Percentiles rank a stretch among this genome's conserved stretches.
Evolutionary conservation across 768 basidiomycete genomes (phyloP).

Genomic region (Polyporus arcularius): DNA sequence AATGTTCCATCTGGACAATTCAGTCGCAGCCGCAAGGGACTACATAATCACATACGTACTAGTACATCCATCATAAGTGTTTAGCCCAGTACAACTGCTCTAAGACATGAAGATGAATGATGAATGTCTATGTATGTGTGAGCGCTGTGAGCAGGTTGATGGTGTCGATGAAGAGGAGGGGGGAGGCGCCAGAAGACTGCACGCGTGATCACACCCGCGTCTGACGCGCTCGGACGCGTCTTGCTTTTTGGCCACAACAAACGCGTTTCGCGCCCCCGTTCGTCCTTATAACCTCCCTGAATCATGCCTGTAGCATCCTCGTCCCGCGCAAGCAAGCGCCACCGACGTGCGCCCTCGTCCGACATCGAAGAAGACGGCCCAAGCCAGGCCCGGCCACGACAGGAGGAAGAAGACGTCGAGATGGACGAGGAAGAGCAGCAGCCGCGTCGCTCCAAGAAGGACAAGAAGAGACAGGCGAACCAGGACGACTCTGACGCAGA

Average conservation of each 20-base stretch:
- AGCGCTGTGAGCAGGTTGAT: too few species aligned
- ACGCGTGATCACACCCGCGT: conserved; percentile 8
- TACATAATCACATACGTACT: too few species aligned
- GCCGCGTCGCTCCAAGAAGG: conserved; percentile 35
- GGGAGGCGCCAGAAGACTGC: too few species aligned
- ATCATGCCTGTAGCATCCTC: conserved; percentile 35
- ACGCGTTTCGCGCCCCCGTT: conserved; percentile 4
- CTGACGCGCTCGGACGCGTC: conserved; percentile 24
- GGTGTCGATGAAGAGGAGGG: too few species aligned
- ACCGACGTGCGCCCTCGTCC: conserved; percentile 41
- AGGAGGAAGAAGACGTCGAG: conserved; percentile 21
- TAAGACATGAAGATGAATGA: too few species aligned
- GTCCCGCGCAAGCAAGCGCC: conserved; percentile 39
- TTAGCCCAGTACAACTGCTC: too few species aligned
- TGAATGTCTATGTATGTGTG: too few species aligned
- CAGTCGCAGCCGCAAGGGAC: too few species aligned
- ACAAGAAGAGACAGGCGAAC: conserved; percentile 31
- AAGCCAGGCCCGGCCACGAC: conserved; percentile 6
- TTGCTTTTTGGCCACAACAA: conserved; percentile 3
- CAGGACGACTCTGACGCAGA: conserved; percentile 42
- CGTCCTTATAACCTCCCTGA: neutral
- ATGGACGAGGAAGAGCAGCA: conserved; percentile 45
- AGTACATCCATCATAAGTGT: too few species aligned
- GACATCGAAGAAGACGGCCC: conserved; percentile 43
- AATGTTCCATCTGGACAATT: too few species aligned